Percentiles rank a stretch among this genome's conserved stretches.
Conservation (phyloP, 257 asterid genomes). For the Orobanche coerulescens region DNA sequence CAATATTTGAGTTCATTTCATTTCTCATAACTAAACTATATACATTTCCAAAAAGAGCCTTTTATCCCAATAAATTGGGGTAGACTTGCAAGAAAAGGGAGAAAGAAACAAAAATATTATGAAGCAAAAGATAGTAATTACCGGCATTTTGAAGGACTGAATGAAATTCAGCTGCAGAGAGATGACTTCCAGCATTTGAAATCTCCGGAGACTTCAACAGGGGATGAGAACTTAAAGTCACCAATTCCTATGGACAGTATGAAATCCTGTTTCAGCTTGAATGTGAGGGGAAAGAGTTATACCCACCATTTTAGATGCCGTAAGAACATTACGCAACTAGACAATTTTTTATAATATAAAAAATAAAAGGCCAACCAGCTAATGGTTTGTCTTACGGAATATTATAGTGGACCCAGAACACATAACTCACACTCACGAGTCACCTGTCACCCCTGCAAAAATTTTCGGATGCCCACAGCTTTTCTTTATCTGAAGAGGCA, state of each 20-base stretch:
- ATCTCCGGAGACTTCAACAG: constrained; percentile 65
- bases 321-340: background rate
- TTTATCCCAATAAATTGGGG: too few species aligned
- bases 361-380: background rate
- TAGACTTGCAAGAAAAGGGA: background rate
- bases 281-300: constrained; percentile 28
- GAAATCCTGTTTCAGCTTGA: constrained; percentile 38
- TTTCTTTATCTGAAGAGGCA: background rate
- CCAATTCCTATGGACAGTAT: constrained; percentile 69
- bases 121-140: constrained; percentile 25
- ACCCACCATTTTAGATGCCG: constrained; percentile 7
- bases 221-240: constrained; percentile 72
- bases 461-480: background rate
- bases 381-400: background rate
- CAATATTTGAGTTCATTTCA: constrained; percentile 3
- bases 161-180: constrained; percentile 82
- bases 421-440: background rate
- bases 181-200: constrained; percentile 86
- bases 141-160: constrained; percentile 76
- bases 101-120: background rate
- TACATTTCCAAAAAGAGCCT: background rate
- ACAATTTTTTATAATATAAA: background rate
- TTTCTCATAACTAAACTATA: background rate
- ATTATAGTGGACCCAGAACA: background rate
- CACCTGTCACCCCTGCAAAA: too few species aligned